Evolutionary conservation across 352 stramenopile species (phyloP), one percentile per base, ranked within the genome.

Genomic region (Globisporangium abappressorium): DNA sequence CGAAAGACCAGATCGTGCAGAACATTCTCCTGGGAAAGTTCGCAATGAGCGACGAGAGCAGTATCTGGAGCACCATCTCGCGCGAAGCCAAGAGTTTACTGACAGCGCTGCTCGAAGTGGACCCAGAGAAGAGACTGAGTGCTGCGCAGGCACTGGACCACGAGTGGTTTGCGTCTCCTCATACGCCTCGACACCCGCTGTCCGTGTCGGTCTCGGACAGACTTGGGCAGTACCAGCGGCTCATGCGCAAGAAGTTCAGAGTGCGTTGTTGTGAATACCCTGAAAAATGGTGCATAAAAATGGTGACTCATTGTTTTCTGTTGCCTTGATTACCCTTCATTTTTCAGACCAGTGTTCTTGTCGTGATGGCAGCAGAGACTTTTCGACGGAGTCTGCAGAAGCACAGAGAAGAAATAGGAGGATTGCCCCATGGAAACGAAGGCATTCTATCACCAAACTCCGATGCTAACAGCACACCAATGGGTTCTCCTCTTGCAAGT

Each of bases 1-100:
- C 80, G 22, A 85, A 82, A 63, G 84, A 90, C 58, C 87, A 90
- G 69, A 89, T 94, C 70, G 83, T 94, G 58, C 75, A 75, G 41
- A 81, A 79, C 34, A 87, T 93, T 49, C 64, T 77, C 9, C 66
- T 64, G 1, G 82, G 81, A 12, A 62, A 71, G 7, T 89, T 87
- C 68, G 65, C 68, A 3, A 80, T 91, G 68, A 65, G 54, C 28
- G 68, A 79, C 15, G 66, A 71, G 51, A 62, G 57, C 20, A 33
- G n/a, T 7, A 57, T 79, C 18, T 92, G 80, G 82, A 72, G 82
- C 36, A 53, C 70, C 18, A 73, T 90, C 33, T 91, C 82, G 12
- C 22, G 26, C 14, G 80, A 90, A 62, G 82, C 77, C 28, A 90
- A 91, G 54, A 57, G 70, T 28, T 49, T 92, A 8, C 65, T 92